Evolutionary conservation across 2,329 filamentous ascomycete species (phyloP).

Genomic region (Tolypocladium album): DNA sequence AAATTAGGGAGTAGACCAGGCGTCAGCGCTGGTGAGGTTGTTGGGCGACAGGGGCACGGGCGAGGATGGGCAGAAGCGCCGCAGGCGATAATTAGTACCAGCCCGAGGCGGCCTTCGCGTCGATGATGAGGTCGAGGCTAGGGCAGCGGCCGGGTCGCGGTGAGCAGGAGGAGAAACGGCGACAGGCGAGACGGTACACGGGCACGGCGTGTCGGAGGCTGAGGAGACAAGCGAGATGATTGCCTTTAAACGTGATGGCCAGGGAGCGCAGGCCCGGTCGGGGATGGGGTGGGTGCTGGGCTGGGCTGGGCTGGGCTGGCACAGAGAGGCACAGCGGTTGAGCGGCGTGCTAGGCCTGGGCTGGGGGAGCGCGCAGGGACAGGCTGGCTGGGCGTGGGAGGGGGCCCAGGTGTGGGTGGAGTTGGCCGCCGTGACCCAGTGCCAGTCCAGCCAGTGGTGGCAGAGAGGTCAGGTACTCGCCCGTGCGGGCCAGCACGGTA

Average conservation of each 20-base stretch:
- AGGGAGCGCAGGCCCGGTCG: neutral
- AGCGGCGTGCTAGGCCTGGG: neutral
- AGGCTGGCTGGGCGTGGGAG: neutral
- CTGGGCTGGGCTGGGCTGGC: neutral
- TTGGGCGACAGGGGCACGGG: constrained; percentile 1
- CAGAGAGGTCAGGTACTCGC: too few relatives aligned
- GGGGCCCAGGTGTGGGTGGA: neutral
- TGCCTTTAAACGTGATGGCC: constrained; percentile 30
- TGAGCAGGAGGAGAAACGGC: constrained; percentile 6
- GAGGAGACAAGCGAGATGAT: constrained; percentile 43
- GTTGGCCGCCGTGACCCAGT: neutral
- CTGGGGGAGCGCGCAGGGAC: neutral
- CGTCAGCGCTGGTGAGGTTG: neutral
- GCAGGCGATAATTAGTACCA: constrained; percentile 3
- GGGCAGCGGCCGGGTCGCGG: neutral
- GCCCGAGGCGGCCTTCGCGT: neutral
- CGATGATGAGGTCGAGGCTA: constrained; percentile 2
- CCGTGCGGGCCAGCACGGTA: neutral
- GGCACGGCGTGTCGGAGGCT: constrained; percentile 31
- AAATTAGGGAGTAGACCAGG: constrained; percentile 4
- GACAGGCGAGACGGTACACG: constrained; percentile 2
- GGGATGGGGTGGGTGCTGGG: constrained; percentile 11
- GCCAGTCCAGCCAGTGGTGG: neutral
- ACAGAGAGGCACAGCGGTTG: neutral
- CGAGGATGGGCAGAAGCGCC: constrained; percentile 3